These are phyloP conservation scores for Sicyos edulis DNA, from an alignment of 306 rosid genomes.

Conservation along the genomic window DNA sequence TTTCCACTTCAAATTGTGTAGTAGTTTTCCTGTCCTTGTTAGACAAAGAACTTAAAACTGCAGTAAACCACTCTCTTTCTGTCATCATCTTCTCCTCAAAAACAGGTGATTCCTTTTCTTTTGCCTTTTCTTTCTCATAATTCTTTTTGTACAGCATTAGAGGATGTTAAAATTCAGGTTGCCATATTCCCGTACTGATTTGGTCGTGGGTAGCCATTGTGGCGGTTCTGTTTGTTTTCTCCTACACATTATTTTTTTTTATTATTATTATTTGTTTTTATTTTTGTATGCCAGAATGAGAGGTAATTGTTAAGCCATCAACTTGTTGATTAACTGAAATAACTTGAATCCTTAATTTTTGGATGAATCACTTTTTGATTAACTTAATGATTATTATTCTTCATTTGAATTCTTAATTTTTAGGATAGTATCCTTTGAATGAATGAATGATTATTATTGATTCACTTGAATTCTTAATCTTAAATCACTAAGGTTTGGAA, in stretches of 20 bases:
- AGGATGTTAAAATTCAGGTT: background rate
- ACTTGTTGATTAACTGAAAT: slow-evolving; percentile 6
- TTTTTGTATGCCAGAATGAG: background rate
- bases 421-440: background rate
- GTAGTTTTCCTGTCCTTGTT: background rate
- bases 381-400: too few species aligned
- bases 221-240: background rate
- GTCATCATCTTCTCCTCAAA: background rate
- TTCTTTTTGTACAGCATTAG: background rate
- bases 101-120: background rate
- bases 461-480: background rate
- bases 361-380: too few species aligned
- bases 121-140: background rate
- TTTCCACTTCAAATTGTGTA: background rate
- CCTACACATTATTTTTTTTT: background rate
- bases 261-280: too few species aligned
- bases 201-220: background rate
- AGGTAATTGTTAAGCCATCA: background rate
- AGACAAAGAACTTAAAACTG: background rate
- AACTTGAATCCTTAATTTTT: background rate
- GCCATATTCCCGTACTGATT: background rate
- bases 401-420: slow-evolving; percentile 3
- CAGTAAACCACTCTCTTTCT: background rate
- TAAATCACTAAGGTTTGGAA: slow-evolving; percentile 6
- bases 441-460: background rate